Evolutionary conservation across 306 rosid genomes (phyloP), one percentile per base, ranked within the genome.

Genomic region (Medicago lupulina): DNA sequence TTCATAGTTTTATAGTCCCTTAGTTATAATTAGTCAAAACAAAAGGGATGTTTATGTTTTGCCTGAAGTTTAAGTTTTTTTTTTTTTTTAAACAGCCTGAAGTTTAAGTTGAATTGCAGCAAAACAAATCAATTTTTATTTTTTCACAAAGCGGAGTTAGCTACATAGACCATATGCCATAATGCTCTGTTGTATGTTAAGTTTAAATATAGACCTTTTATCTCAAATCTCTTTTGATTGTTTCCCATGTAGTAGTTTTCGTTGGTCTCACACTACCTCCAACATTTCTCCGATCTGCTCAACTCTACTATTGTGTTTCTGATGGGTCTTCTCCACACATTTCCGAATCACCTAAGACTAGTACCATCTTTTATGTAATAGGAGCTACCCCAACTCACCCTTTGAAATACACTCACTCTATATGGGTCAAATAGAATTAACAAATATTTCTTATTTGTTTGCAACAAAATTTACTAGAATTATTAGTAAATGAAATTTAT

Each of bases 371-470:
- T 36, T 63, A 2, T n/a, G 47, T 63, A 18, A 63, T 9, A 34
- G 47, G 69, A 63, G 69, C 23, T n/a, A 63, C 28, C 14, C 69
- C 69, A 36, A 36, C 41, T 28, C 31, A 16, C 59, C 11, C 64
- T 23, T 34, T 60, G 19, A 28, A 60, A 28, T 25, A 31, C 67
- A 60, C 2, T 28, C 13, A 28, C 31, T 28, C 31, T 60, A 28
- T 34, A 28, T 4, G 67, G 39, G 3, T 60, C 38, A 34, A 25
- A 12, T 16, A 13, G 9, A 28, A 60, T 60, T 7, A 28, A 28
- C 7, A 60, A 13, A 13, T 28, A 25, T 5, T 17, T 23, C 13
- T 14, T 25, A 11, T 25, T 6, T 11, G 40, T 59, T 25, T 6
- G 40, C 5, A 25, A 25, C 18, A 17, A 55, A 55, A 55, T 55